Evolutionary conservation across 805 yeast species (phyloP).

Genomic region (Crinitomyces ghanaensis): DNA sequence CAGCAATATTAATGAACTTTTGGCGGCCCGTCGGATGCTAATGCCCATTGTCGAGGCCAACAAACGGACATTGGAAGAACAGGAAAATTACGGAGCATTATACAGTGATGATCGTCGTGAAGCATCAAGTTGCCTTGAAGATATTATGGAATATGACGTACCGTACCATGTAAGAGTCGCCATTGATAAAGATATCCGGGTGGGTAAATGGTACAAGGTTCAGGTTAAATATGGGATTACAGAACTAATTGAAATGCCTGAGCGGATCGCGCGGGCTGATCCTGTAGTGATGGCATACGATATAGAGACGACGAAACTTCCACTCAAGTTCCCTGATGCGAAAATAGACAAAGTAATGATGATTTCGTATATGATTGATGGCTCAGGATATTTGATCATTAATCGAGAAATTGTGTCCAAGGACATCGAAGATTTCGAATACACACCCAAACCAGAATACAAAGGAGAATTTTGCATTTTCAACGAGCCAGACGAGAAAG

Average conservation of each 20-base stretch:
- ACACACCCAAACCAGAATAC: constrained; percentile 94
- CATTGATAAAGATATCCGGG: constrained; percentile 77
- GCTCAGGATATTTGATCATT: constrained; percentile 88
- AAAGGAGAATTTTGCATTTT: constrained; percentile 83
- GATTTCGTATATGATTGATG: constrained; percentile 99
- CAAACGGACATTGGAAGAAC: constrained; percentile 41
- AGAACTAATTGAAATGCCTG: constrained; percentile 46
- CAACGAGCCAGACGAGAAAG: constrained; percentile 79
- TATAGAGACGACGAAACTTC: constrained; percentile 95
- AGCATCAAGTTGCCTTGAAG: constrained; percentile 54
- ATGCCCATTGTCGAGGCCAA: constrained; percentile 64
- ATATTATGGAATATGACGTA: constrained; percentile 87
- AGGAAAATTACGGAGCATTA: constrained; percentile 59
- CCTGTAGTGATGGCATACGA: constrained; percentile 95
- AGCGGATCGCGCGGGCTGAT: constrained; percentile 88
- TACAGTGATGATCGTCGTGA: constrained; percentile 33
- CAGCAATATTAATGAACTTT: constrained; percentile 60
- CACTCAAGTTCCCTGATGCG: constrained; percentile 90
- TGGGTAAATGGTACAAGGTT: constrained; percentile 93
- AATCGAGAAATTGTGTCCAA: constrained; percentile 88
- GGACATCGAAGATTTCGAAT: constrained; percentile 94
- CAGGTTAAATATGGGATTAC: constrained; percentile 48
- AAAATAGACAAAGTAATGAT: constrained; percentile 89
- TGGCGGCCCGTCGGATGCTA: constrained; percentile 59
- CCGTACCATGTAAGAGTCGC: constrained; percentile 94